Evolutionary conservation across 768 basidiomycete genomes (phyloP), one percentile per base, ranked within the genome.

Genomic region (Candolleomyces eurysporus): DNA sequence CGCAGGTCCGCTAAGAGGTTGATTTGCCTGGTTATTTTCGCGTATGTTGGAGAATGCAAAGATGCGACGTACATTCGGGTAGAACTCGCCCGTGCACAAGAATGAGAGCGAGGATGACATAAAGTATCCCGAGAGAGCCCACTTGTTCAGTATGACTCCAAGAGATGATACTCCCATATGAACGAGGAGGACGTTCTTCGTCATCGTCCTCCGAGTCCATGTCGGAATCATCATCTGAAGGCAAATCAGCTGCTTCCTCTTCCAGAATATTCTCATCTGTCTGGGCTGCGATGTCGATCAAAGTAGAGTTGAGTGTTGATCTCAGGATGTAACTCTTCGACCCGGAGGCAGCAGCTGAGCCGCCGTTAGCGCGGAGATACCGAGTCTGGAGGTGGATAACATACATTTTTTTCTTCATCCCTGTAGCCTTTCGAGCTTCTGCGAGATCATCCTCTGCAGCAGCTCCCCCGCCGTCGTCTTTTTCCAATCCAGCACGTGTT

Each of bases 271-370:
- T 78, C 53, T 82, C 81, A 63, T 86, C 82, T 0, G 84, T 80
- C 16, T 80, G 67, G 2, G 83, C 78, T 0, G 91, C 86, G 32
- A 79, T 75, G 59, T 84, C 83, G 55, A 95, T 84, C 57, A 96
- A 75, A 13, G 71, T 63, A 0, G 84, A 72, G 58, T 92, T 76
- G 16, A 97, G 81, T 1, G 71, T 76, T 1, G 94, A 95, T 50
- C 94, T 89, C 17, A 97, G 78, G 48, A 96, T 90, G 70, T 90
- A 98, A 6, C 86, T 85, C 68, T 92, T 94, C 1, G 91, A 86
- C 1, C 90, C 85, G 2, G 80, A 68, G 5, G 84, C 76, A 10
- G 82, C 72, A 19, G 82, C 88, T 86, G 63, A 49, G 39, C 48
- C 19, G 3, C 30, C 39, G n/a, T 66, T n/a, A 61, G 48, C 11